Conservation (phyloP, 169 alveolate species). For the Eimeria mitis region DNA sequence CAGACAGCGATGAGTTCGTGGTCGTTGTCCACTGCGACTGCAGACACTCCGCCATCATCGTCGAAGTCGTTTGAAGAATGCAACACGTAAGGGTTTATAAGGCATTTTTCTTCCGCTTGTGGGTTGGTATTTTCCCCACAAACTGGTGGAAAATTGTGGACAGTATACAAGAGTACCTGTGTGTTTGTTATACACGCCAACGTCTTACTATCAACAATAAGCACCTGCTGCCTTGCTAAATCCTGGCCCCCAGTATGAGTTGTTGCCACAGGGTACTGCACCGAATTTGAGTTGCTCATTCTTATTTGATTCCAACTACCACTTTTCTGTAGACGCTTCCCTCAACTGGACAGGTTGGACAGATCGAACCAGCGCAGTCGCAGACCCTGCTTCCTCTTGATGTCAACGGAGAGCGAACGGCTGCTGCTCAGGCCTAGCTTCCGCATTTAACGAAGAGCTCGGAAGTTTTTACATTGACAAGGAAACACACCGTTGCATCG, state of each 20-base stretch:
- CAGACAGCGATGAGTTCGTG: slow-evolving; percentile 69
- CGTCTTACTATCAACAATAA: slow-evolving; percentile 27
- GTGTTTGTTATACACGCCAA: slow-evolving; percentile 61
- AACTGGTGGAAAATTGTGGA: slow-evolving; percentile 1
- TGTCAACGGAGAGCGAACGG: not conserved
- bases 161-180: slow-evolving; percentile 37
- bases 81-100: slow-evolving; percentile 9
- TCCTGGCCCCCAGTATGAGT: slow-evolving; percentile 71
- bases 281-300: not conserved
- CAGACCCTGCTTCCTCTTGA: not conserved
- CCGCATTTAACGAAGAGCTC: not conserved
- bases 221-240: slow-evolving; percentile 59
- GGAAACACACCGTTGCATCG: not conserved
- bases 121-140: not conserved
- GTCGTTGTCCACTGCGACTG: slow-evolving; percentile 59
- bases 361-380: not conserved
- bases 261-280: not conserved
- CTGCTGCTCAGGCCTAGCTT: not conserved
- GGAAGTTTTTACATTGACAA: not conserved
- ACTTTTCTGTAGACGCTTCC: not conserved
- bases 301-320: not conserved
- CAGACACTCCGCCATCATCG: slow-evolving; percentile 62
- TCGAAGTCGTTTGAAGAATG: slow-evolving; percentile 34
- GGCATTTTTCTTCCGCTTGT: not conserved
- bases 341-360: not conserved